These are phyloP conservation scores for Ustilago xerochloae DNA, from an alignment of 1,284 basidiomycete species.

Conservation along the genomic window DNA sequence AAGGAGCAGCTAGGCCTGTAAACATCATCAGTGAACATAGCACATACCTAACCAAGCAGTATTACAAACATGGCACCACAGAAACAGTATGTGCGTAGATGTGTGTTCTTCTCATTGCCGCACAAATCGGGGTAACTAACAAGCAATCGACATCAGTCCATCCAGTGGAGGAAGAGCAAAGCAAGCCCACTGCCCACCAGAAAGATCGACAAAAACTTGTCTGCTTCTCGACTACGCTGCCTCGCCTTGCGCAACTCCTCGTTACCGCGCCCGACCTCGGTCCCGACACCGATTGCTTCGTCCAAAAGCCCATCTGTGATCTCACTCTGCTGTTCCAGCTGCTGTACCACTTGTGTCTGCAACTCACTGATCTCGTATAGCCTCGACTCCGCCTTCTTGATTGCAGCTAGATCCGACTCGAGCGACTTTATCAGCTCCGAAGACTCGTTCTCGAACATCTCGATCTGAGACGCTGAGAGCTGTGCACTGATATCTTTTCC, in stretches of 20 bases:
- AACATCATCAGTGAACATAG: not conserved
- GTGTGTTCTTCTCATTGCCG: no score
- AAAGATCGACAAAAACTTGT: conserved; percentile 85
- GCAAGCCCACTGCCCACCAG: conserved; percentile 85
- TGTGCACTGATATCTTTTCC: conserved; percentile 50
- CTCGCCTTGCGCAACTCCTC: conserved; percentile 83
- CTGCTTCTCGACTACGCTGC: conserved; percentile 81
- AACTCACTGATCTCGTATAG: conserved; percentile 88
- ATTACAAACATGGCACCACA: not conserved
- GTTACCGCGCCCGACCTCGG: conserved; percentile 86
- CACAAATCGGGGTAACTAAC: no score
- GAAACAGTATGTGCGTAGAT: no score
- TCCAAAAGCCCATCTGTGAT: conserved; percentile 87
- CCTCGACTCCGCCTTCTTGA: conserved; percentile 87
- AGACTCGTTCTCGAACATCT: conserved; percentile 90
- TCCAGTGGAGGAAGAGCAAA: conserved; percentile 82
- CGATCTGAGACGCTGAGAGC: conserved; percentile 78
- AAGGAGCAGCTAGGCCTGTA: conserved; percentile 65
- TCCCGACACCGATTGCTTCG: conserved; percentile 84
- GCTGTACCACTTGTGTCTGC: conserved; percentile 86
- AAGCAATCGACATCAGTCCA: conserved; percentile 30
- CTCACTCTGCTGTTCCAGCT: conserved; percentile 87
- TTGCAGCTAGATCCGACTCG: conserved; percentile 83
- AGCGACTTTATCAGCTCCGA: conserved; percentile 82
- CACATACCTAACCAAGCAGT: not conserved